Percentiles rank a stretch among this genome's conserved stretches.
These are phyloP conservation scores for Staphylotrichum longicolle DNA, from an alignment of 495 filamentous ascomycete genomes.

Conservation along the genomic window DNA sequence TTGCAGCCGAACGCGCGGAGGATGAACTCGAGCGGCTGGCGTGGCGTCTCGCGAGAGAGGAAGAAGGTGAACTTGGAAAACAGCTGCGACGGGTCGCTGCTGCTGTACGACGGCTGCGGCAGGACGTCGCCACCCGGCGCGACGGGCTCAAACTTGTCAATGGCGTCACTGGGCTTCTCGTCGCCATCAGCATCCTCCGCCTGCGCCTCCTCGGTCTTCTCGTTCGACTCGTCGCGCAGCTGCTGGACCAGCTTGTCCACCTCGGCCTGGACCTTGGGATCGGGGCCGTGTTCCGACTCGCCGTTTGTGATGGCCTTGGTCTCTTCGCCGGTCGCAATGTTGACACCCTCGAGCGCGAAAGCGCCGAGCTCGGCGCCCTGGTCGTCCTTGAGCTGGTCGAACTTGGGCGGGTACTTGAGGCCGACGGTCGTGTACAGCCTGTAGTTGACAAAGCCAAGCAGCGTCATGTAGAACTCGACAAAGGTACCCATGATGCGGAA, in stretches of 20 bases:
- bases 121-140: constrained; percentile 80
- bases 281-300: constrained; percentile 44
- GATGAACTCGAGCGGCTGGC: constrained; percentile 88
- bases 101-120: constrained; percentile 69
- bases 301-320: constrained; percentile 55
- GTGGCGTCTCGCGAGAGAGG: constrained; percentile 89
- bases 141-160: constrained; percentile 83
- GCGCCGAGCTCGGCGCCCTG: constrained; percentile 87
- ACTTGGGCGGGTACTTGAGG: constrained; percentile 90
- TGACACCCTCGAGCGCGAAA: constrained; percentile 75
- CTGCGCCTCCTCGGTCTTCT: constrained; percentile 42
- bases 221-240: constrained; percentile 47
- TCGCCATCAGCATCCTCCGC: constrained; percentile 52
- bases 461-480: constrained; percentile 95
- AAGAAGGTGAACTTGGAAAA: constrained; percentile 88
- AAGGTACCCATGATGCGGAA: constrained; percentile 99
- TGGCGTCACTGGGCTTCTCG: constrained; percentile 56
- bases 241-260: constrained; percentile 55
- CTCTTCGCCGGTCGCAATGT: constrained; percentile 49
- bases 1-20: constrained; percentile 94
- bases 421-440: constrained; percentile 86
- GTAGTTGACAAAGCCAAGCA: constrained; percentile 94
- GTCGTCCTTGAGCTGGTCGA: constrained; percentile 82
- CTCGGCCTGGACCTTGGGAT: constrained; percentile 54
- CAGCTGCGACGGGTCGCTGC: constrained; percentile 58